These are phyloP conservation scores for Penium margaritaceum DNA, from an alignment of 139 green algal genomes.

Conservation along the genomic window DNA sequence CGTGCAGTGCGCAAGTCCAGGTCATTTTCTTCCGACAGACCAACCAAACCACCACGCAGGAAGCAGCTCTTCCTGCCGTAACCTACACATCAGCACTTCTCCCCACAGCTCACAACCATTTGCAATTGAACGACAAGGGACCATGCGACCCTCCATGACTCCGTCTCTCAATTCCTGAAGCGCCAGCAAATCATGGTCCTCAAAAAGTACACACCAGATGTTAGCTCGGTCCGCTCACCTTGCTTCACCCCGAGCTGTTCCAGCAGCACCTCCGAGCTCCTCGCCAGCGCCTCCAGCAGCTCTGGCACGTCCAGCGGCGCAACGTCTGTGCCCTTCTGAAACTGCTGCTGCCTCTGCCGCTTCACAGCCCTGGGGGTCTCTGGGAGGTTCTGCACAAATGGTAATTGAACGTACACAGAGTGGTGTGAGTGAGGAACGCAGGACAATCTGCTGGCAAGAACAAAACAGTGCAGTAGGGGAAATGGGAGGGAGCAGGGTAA, in stretches of 20 bases:
- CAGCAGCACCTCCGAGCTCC: conserved; percentile 25
- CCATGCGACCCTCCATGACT: not conserved
- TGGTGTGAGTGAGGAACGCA: not conserved
- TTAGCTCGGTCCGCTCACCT: conserved; percentile 9
- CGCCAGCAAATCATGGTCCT: no score
- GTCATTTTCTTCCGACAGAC: not conserved
- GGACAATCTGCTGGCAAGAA: not conserved
- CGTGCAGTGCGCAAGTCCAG: not conserved
- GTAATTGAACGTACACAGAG: conserved; percentile 2
- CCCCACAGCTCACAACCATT: not conserved
- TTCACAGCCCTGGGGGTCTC: no score
- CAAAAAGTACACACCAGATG: no score
- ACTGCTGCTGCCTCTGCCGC: no score
- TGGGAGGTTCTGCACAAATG: not conserved
- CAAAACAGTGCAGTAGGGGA: conserved; percentile 1
- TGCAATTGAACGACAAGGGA: not conserved
- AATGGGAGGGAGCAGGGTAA: not conserved
- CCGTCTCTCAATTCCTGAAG: no score
- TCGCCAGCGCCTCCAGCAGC: conserved; percentile 26
- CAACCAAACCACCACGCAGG: not conserved
- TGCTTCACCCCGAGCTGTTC: conserved; percentile 34
- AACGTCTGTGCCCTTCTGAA: conserved; percentile 13
- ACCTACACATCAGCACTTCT: not conserved
- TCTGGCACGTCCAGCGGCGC: conserved; percentile 23
- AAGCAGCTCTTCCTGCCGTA: not conserved